A percentile compares a stretch with the other conserved stretches of the same genome.
Evolutionary conservation across 202 grass and related monocot genomes (phyloP).

Genomic region (Carex arenaria): DNA sequence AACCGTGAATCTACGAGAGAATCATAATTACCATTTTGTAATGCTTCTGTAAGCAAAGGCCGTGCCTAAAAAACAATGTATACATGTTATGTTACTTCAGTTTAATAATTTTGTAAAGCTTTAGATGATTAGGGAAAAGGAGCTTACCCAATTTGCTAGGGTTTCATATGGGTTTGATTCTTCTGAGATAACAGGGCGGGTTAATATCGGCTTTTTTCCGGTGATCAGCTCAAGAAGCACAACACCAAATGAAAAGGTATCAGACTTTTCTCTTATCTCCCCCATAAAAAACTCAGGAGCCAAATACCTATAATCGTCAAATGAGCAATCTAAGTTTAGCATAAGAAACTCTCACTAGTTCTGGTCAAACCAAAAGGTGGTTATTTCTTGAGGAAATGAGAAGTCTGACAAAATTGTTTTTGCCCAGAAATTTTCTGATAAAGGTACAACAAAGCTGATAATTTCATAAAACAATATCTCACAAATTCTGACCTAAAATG

Average conservation of each 20-base stretch:
- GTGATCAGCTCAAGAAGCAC: constrained; percentile 98
- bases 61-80: constrained; percentile 47
- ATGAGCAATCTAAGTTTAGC: background rate
- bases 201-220: constrained; percentile 67
- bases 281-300: constrained; percentile 83
- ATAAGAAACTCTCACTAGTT: background rate
- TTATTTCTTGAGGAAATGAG: background rate
- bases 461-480: background rate
- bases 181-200: constrained; percentile 48
- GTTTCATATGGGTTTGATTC: constrained; percentile 31
- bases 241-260: constrained; percentile 92
- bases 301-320: constrained; percentile 44
- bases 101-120: background rate
- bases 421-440: background rate
- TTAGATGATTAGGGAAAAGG: background rate
- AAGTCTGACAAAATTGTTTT: background rate
- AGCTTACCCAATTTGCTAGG: constrained; percentile 90
- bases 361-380: background rate
- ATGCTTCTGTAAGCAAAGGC: constrained; percentile 60
- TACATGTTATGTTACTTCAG: background rate
- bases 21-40: constrained; percentile 61
- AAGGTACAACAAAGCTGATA: constrained; percentile 9
- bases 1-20: constrained; percentile 63
- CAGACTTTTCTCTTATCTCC: constrained; percentile 86
- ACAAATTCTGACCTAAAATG: background rate